Conservation (phyloP, 139 green algal species). For the Nannochloris sp. region DNA sequence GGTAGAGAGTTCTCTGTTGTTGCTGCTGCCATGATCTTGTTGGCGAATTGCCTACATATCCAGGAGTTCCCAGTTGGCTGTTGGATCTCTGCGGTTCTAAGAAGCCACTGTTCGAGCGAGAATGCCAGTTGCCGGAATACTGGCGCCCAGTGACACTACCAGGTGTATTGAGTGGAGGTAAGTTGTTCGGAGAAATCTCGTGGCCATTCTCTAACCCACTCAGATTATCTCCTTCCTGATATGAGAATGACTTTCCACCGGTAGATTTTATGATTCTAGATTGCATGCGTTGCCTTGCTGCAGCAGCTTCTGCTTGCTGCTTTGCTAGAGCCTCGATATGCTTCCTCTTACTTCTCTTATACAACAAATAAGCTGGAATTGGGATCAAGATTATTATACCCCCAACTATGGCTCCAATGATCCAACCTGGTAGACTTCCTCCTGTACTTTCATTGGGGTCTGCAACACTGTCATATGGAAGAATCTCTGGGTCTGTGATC, state of each 20-base stretch:
- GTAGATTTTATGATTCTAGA: conserved; percentile 13
- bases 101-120: neutral
- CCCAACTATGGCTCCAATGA: conserved; percentile 7
- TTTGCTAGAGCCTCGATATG: conserved; percentile 8
- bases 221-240: neutral
- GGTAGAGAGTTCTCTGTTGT: conserved; percentile 1
- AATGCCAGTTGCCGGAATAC: neutral
- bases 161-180: neutral
- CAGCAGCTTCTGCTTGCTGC: conserved; percentile 9
- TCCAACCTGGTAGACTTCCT: conserved; percentile 5
- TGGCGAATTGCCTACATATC: neutral
- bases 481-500: neutral
- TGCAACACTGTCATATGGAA: neutral
- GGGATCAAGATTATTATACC: conserved; percentile 9
- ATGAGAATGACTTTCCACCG: neutral
- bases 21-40: neutral
- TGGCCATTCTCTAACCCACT: neutral
- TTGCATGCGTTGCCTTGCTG: conserved; percentile 5
- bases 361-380: conserved; percentile 7
- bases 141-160: neutral
- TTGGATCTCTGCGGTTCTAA: neutral
- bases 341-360: conserved; percentile 9
- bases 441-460: neutral
- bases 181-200: neutral
- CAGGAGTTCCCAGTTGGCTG: neutral